Evolutionary conservation across 495 filamentous ascomycete genomes (phyloP), one percentile per base, ranked within the genome.

Genomic region (Penicillium cataractarum): DNA sequence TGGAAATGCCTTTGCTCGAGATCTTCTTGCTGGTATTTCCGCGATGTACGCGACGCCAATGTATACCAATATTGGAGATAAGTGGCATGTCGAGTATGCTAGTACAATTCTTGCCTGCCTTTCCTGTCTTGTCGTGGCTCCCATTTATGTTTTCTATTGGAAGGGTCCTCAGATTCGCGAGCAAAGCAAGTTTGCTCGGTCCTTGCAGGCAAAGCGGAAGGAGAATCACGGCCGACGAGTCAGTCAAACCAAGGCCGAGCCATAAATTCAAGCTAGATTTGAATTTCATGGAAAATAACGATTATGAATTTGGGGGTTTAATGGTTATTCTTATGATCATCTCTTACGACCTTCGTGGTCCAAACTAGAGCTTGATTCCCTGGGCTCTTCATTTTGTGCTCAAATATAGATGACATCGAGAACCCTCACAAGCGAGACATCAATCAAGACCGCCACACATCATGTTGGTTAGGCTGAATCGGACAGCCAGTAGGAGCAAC

Each of bases 1-100:
- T 40, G 87, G 87, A 10, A 89, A 90, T 60, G 87, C 81, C 6
- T 75, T 80, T 48, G 74, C 74, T 8, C 74, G 79, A 56, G 79
- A 80, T 63, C 73, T 81, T n/a, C 70, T 81, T 12, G 76, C 77
- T 44, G 79, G 79, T 67, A 70, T 80, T 17, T 72, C 76, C 0
- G 78, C 77, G 42, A 75, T 81, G 75, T 80, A 80, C 40, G 68
- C 79, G 10, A 72, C 68, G 4, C 74, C 77, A 1, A 78, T 80
- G 71, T 80, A 78, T 60, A 66, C 19, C 22, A 76, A 80, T 50
- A 76, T 80, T 55, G 75, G 66, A 37, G 40, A 67, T 39, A 78
- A 73, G 62, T 77, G 66, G 62, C 73, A 75, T 35, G 70, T 80
- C 8, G 69, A 78, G 54, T 83, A 78, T 33, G 78, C 79, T 15